phyloP scores from a whole-genome alignment of 371 early-diverging fungal genomes.

The Mortierella sp. region DNA sequence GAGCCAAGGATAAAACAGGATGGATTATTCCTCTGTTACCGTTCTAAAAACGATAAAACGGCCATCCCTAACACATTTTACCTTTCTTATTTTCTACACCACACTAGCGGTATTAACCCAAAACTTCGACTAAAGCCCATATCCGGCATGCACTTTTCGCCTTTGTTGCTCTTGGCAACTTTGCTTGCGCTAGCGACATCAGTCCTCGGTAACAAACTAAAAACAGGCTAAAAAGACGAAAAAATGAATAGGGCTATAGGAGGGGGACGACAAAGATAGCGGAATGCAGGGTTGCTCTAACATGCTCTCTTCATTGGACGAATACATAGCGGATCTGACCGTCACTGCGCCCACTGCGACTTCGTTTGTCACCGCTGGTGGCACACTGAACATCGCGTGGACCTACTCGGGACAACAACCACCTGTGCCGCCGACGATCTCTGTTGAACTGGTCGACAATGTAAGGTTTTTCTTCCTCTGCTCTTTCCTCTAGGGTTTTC shows the following conservation, averaged over 20 bases:
- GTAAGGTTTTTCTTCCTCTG: constrained; percentile 15
- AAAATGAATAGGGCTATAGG: not conserved
- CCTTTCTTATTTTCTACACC: too few relatives aligned
- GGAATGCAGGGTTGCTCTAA: too few relatives aligned
- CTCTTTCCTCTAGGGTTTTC: not conserved
- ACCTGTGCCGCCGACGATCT: constrained; percentile 30
- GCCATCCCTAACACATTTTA: too few relatives aligned
- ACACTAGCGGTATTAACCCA: too few relatives aligned
- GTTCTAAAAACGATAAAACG: not conserved
- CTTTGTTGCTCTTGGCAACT: constrained; percentile 6
- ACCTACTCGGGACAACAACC: constrained; percentile 25
- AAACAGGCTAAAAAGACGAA: not conserved
- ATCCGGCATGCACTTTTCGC: constrained; percentile 2
- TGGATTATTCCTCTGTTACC: not conserved
- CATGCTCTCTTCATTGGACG: not conserved
- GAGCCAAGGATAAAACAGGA: too few relatives aligned
- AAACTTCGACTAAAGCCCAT: not conserved
- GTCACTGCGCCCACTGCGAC: constrained; percentile 22
- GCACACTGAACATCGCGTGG: constrained; percentile 24
- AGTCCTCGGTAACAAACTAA: constrained; percentile 10
- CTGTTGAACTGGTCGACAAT: constrained; percentile 45
- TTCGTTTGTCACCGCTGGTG: constrained; percentile 26
- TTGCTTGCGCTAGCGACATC: constrained; percentile 10
- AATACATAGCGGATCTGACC: constrained; percentile 20
- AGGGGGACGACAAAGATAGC: too few relatives aligned